Conservation (phyloP, 345 rosid species). For the Excoecaria agallocha region DNA sequence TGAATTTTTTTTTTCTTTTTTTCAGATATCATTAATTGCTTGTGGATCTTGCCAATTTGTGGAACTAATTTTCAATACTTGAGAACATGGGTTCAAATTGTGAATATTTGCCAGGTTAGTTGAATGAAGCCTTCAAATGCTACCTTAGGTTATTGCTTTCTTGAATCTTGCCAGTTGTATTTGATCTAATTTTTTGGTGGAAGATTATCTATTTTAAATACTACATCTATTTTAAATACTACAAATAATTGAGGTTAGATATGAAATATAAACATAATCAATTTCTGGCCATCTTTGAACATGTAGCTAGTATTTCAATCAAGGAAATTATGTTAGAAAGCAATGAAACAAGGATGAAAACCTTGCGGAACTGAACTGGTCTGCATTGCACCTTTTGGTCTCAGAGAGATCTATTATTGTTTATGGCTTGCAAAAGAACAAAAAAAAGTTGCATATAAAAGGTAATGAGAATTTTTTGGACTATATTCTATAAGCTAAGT, state of each 20-base stretch:
- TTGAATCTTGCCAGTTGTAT: not conserved
- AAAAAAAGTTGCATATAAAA: no score
- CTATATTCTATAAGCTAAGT: not conserved
- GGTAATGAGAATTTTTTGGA: not conserved
- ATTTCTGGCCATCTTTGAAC: not conserved
- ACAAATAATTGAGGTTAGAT: not conserved
- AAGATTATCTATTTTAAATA: not conserved
- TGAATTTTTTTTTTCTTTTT: slow-evolving; percentile 15
- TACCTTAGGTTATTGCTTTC: not conserved
- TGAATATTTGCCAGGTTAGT: slow-evolving; percentile 33
- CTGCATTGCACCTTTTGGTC: not conserved
- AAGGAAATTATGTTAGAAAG: not conserved
- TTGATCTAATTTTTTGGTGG: not conserved
- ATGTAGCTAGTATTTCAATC: not conserved
- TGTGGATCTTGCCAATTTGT: slow-evolving; percentile 16
- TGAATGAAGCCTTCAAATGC: slow-evolving; percentile 11
- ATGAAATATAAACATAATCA: not conserved
- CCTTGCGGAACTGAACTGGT: not conserved
- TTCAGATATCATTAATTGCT: slow-evolving; percentile 14
- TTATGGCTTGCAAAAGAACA: no score
- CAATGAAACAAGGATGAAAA: not conserved
- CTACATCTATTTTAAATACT: no score
- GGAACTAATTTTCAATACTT: slow-evolving; percentile 20
- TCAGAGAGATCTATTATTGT: no score
- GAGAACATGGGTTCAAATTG: not conserved